Percentiles rank a stretch among this genome's conserved stretches.
Conservation (phyloP, 305 asterid genomes). For the Solanum hybrid region DNA sequence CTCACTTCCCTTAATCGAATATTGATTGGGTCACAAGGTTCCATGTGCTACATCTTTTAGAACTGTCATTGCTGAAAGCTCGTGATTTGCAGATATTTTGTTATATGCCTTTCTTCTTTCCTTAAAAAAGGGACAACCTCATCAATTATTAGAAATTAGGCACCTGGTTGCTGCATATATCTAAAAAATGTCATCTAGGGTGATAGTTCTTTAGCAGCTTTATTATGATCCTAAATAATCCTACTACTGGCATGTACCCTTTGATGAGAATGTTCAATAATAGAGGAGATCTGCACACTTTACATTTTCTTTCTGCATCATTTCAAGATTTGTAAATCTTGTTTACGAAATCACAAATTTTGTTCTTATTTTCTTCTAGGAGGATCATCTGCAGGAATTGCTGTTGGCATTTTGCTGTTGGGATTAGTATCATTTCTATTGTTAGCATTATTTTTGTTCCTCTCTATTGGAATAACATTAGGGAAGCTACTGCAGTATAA, state of each 20-base stretch:
- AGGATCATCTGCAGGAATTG: constrained; percentile 52
- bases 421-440: constrained; percentile 53
- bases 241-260: not conserved
- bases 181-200: not conserved
- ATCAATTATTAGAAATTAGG: not conserved
- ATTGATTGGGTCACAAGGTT: not conserved
- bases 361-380: constrained; percentile 30
- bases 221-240: not conserved
- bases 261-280: not conserved
- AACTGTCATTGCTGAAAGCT: not conserved
- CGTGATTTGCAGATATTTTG: not conserved
- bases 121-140: not conserved
- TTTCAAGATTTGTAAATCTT: not conserved
- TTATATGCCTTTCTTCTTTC: not conserved
- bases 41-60: not conserved
- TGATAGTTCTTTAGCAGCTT: not conserved
- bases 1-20: not conserved
- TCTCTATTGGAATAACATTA: constrained; percentile 62
- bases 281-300: not conserved
- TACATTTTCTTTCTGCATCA: not conserved
- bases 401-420: constrained; percentile 53
- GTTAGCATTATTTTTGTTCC: constrained; percentile 53
- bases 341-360: not conserved
- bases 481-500: constrained; percentile 90
- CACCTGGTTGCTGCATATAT: not conserved